phyloP scores from a whole-genome alignment of 2,329 filamentous ascomycete species.

The Podosphaera aphanis region DNA sequence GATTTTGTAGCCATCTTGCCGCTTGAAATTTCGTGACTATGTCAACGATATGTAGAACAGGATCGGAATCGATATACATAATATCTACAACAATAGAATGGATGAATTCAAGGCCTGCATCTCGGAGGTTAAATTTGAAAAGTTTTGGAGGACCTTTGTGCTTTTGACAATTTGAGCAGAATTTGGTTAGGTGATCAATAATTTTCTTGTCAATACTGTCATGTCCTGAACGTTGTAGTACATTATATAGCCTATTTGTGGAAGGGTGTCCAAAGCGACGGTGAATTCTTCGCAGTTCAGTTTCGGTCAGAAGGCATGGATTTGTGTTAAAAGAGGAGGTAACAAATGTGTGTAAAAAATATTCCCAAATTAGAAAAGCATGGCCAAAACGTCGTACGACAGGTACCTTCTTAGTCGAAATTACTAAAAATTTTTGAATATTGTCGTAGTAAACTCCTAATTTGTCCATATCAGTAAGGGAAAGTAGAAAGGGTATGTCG shows the following conservation, averaged over 20 bases:
- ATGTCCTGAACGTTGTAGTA: not conserved
- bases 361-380: not conserved
- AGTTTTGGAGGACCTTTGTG: not conserved
- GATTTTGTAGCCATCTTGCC: not conserved
- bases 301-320: not conserved
- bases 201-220: not conserved
- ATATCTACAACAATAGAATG: not conserved
- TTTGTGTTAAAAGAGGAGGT: not conserved
- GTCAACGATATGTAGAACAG: not conserved
- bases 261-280: conserved; percentile 1
- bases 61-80: not conserved
- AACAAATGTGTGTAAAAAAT: not conserved
- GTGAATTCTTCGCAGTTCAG: not conserved
- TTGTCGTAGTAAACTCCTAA: not conserved
- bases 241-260: not conserved
- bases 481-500: not conserved
- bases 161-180: not conserved
- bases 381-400: not conserved
- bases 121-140: not conserved
- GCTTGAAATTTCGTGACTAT: not conserved
- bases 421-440: not conserved
- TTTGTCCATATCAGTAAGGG: not conserved
- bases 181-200: not conserved
- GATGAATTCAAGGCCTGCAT: not conserved
- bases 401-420: not conserved